Percentiles rank a stretch among this genome's conserved stretches.
Conservation (phyloP, 495 filamentous ascomycete species). For the Penicillium cataractarum region DNA sequence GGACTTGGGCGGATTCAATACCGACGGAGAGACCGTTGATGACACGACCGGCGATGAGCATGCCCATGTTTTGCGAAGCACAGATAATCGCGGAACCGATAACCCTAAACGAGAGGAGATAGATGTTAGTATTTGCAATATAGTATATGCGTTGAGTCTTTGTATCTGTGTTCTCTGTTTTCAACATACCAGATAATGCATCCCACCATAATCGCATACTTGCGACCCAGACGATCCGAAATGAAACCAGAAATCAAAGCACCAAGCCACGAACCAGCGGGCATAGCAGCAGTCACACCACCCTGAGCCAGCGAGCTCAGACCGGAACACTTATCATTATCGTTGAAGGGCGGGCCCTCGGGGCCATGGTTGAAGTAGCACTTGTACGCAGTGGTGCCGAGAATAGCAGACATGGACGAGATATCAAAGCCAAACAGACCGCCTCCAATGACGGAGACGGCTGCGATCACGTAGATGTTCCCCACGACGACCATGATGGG, state of each 20-base stretch:
- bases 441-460: slow-evolving; percentile 76
- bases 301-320: slow-evolving; percentile 54
- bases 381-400: slow-evolving; percentile 50
- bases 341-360: slow-evolving; percentile 32
- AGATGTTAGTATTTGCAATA: not conserved
- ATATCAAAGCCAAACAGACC: slow-evolving; percentile 86
- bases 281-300: slow-evolving; percentile 72
- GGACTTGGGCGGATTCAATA: slow-evolving; percentile 79
- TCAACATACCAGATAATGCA: slow-evolving; percentile 61
- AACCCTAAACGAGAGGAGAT: slow-evolving; percentile 36
- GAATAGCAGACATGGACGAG: slow-evolving; percentile 72
- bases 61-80: slow-evolving; percentile 73
- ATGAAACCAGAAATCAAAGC: slow-evolving; percentile 69
- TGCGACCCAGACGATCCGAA: slow-evolving; percentile 70
- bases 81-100: slow-evolving; percentile 71
- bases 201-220: slow-evolving; percentile 67
- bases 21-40: slow-evolving; percentile 81
- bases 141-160: too few relatives aligned
- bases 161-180: too few relatives aligned
- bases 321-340: slow-evolving; percentile 47
- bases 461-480: slow-evolving; percentile 77
- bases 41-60: slow-evolving; percentile 74
- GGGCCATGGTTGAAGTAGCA: slow-evolving; percentile 66
- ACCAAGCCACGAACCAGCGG: slow-evolving; percentile 74
- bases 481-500: slow-evolving; percentile 48